Percentiles rank a stretch among this genome's conserved stretches.
These are phyloP conservation scores for Epichloe coenophiala DNA, from an alignment of 2,329 filamentous ascomycete genomes.

Conservation along the genomic window DNA sequence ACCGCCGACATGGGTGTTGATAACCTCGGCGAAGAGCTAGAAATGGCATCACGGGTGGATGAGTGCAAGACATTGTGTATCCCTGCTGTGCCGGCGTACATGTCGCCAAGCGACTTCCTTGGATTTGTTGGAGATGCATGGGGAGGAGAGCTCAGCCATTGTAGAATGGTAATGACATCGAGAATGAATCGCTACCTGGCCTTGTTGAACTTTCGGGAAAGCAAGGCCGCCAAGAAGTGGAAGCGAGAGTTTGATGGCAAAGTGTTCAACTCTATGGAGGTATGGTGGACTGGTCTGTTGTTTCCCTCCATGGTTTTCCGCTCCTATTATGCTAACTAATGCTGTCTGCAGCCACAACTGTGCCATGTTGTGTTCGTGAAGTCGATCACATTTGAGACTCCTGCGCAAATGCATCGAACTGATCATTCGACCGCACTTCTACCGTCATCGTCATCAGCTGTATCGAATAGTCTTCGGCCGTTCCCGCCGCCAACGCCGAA, in stretches of 20 bases:
- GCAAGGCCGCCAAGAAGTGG: slow-evolving; percentile 63
- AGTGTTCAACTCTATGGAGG: slow-evolving; percentile 84
- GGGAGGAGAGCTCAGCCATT: slow-evolving; percentile 77
- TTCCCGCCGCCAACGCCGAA: slow-evolving; percentile 62
- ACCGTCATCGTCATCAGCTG: slow-evolving; percentile 23
- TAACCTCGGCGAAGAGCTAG: slow-evolving; percentile 16
- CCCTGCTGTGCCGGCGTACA: slow-evolving; percentile 85
- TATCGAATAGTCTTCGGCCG: slow-evolving; percentile 37
- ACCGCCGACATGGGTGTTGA: slow-evolving; percentile 32
- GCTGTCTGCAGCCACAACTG: slow-evolving; percentile 56
- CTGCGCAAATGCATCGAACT: slow-evolving; percentile 32
- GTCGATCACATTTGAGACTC: slow-evolving; percentile 71
- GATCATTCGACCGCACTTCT: slow-evolving; percentile 44
- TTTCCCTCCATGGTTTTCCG: neutral
- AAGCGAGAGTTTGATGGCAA: slow-evolving; percentile 82
- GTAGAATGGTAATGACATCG: slow-evolving; percentile 84
- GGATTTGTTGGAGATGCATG: slow-evolving; percentile 86
- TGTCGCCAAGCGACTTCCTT: slow-evolving; percentile 80
- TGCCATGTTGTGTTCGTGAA: slow-evolving; percentile 94
- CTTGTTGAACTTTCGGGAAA: slow-evolving; percentile 80
- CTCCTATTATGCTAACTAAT: slow-evolving; percentile 7
- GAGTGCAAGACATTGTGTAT: slow-evolving; percentile 85
- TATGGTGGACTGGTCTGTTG: slow-evolving; percentile 20
- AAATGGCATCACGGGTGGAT: slow-evolving; percentile 24
- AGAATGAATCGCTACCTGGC: slow-evolving; percentile 88